phyloP scores from a whole-genome alignment of 2,329 filamentous ascomycete genomes.

The Fusarium annulatum region DNA sequence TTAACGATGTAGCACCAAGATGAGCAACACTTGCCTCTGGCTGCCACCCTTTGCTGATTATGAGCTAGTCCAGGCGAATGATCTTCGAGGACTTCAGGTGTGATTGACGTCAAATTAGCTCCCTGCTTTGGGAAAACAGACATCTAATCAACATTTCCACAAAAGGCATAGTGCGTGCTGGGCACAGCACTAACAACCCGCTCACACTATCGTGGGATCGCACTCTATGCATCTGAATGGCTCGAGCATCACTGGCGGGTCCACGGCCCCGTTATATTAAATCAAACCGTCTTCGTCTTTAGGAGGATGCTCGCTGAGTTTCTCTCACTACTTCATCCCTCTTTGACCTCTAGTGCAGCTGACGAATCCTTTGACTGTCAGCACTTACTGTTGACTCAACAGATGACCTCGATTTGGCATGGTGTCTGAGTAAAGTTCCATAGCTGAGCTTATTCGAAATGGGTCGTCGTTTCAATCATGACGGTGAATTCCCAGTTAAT shows the following conservation, averaged over 20 bases:
- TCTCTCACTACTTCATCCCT: too few species aligned
- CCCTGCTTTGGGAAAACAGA: neutral
- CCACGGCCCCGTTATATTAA: rapidly evolving
- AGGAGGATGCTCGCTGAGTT: neutral
- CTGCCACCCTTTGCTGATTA: neutral
- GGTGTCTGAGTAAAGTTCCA: neutral
- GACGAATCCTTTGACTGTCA: neutral
- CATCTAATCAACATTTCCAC: neutral
- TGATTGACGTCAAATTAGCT: neutral
- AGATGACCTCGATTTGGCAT: neutral
- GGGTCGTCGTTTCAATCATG: neutral
- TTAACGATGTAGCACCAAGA: rapidly evolving
- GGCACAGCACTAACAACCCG: too few species aligned
- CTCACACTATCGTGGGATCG: neutral
- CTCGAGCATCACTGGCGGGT: neutral
- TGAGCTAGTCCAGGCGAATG: neutral
- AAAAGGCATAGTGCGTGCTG: neutral
- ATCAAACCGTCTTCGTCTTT: neutral
- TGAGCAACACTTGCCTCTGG: rapidly evolving
- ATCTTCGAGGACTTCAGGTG: rapidly evolving
- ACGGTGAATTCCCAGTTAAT: neutral
- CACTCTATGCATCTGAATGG: neutral
- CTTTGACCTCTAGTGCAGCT: neutral
- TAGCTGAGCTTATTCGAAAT: neutral
- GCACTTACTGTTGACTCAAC: neutral